phyloP scores from a whole-genome alignment of 805 yeast species.

The Cyberlindnera misumaiensis region DNA sequence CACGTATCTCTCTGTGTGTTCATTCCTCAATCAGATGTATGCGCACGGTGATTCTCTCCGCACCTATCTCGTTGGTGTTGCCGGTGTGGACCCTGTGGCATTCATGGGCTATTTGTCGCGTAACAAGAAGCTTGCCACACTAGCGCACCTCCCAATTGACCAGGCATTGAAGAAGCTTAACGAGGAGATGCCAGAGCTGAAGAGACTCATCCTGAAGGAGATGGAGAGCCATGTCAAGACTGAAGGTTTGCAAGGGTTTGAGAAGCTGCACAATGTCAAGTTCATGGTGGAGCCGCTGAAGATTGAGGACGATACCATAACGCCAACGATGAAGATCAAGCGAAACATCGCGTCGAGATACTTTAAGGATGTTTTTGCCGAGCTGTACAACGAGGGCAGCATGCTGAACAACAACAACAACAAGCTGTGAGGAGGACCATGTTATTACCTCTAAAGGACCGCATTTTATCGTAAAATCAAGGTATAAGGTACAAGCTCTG shows the following conservation, averaged over 20 bases:
- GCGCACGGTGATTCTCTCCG: constrained; percentile 59
- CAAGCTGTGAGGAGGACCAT: constrained; percentile 11
- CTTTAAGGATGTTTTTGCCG: constrained; percentile 34
- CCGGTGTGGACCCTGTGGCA: constrained; percentile 43
- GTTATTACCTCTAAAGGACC: no score
- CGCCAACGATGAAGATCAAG: constrained; percentile 61
- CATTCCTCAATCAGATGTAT: constrained; percentile 45
- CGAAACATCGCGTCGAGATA: constrained; percentile 38
- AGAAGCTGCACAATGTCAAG: constrained; percentile 48
- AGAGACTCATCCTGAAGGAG: constrained; percentile 27
- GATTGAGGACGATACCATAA: constrained; percentile 53
- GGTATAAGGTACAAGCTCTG: no score
- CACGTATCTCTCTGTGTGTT: constrained; percentile 42
- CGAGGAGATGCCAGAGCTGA: constrained; percentile 11
- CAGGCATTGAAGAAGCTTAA: constrained; percentile 11
- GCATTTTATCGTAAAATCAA: no score
- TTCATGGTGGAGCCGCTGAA: constrained; percentile 54
- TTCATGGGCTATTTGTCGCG: constrained; percentile 11
- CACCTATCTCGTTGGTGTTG: constrained; percentile 45
- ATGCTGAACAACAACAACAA: constrained; percentile 6
- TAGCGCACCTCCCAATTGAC: constrained; percentile 4
- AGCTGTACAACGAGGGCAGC: constrained; percentile 43
- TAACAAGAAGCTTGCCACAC: constrained; percentile 4
- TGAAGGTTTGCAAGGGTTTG: constrained; percentile 49
- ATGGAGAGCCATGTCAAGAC: constrained; percentile 33